Percentiles rank a stretch among this genome's conserved stretches.
These are phyloP conservation scores for Nemania sp. DNA, from an alignment of 2,329 filamentous ascomycete species.

Conservation along the genomic window DNA sequence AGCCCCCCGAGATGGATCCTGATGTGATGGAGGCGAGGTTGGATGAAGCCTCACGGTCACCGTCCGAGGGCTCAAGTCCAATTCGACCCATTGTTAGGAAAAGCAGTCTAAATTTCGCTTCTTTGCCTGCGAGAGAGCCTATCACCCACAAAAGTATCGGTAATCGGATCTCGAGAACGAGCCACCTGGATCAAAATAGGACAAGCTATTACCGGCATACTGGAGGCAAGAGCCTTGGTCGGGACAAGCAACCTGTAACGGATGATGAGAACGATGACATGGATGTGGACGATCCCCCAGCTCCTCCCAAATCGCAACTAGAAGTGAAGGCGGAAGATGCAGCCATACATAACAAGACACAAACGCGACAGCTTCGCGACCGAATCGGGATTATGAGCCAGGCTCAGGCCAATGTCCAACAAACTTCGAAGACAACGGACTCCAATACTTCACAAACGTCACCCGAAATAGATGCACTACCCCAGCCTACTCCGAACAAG, in stretches of 20 bases:
- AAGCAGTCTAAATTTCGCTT: conserved; percentile 93
- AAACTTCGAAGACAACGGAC: conserved; percentile 53
- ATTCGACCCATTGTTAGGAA: conserved; percentile 81
- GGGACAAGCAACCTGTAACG: conserved; percentile 45
- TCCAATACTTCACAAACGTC: conserved; percentile 43
- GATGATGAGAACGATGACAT: conserved; percentile 50
- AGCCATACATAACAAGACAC: conserved; percentile 77
- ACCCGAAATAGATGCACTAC: conserved; percentile 26
- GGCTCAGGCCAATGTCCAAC: conserved; percentile 53
- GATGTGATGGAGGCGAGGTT: conserved; percentile 36
- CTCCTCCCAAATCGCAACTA: conserved; percentile 49
- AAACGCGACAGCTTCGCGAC: conserved; percentile 91
- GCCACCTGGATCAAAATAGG: conserved; percentile 74
- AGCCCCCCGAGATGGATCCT: conserved; percentile 27
- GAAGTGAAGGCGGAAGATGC: conserved; percentile 55
- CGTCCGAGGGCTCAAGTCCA: conserved; percentile 74
- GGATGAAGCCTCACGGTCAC: conserved; percentile 50
- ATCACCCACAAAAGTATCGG: conserved; percentile 85
- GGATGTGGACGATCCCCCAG: conserved; percentile 54
- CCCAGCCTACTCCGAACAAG: conserved; percentile 45
- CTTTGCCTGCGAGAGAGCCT: conserved; percentile 88
- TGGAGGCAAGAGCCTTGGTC: conserved; percentile 72
- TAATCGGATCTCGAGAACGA: conserved; percentile 72
- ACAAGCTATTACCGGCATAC: conserved; percentile 76
- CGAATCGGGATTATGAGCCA: conserved; percentile 79